Percentiles rank a stretch among this genome's conserved stretches.
Evolutionary conservation across 768 basidiomycete species (phyloP).

Genomic region (Termitomyces sp.): DNA sequence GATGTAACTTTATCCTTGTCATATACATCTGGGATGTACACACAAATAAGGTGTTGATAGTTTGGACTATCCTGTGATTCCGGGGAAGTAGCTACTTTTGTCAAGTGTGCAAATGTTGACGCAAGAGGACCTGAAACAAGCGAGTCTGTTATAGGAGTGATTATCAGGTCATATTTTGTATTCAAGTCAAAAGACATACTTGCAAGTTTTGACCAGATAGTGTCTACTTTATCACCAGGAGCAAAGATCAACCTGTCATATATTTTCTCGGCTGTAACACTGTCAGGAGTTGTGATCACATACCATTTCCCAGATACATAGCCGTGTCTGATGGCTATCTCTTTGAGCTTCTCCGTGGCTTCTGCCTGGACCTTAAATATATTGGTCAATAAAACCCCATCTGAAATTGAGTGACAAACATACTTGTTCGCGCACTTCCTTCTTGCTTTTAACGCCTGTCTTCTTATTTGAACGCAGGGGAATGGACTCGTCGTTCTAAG

Average conservation of each 20-base stretch:
- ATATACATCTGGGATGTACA: conserved; percentile 72
- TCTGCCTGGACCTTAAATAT: conserved; percentile 51
- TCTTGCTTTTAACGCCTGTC: conserved; percentile 69
- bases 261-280: neutral
- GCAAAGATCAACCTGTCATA: conserved; percentile 62
- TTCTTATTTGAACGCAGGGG: conserved; percentile 69
- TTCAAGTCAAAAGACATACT: conserved; percentile 29
- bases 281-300: too few relatives aligned
- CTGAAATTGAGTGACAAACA: conserved; percentile 1
- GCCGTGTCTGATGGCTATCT: conserved; percentile 52
- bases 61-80: conserved; percentile 37
- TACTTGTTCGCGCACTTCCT: conserved; percentile 70
- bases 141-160: conserved; percentile 41
- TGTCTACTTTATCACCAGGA: conserved; percentile 56
- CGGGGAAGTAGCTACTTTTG: conserved; percentile 68
- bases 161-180: neutral
- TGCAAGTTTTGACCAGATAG: conserved; percentile 59
- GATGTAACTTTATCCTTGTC: conserved; percentile 56
- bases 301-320: conserved; percentile 71
- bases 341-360: conserved; percentile 53
- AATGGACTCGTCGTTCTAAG: conserved; percentile 61
- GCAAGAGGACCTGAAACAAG: conserved; percentile 61
- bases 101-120: conserved; percentile 47
- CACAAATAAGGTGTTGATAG: conserved; percentile 63
- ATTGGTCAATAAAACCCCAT: neutral